Evolutionary conservation across 1,284 basidiomycete species (phyloP), one percentile per base, ranked within the genome.

Genomic region (Trichosporon ovoides): DNA sequence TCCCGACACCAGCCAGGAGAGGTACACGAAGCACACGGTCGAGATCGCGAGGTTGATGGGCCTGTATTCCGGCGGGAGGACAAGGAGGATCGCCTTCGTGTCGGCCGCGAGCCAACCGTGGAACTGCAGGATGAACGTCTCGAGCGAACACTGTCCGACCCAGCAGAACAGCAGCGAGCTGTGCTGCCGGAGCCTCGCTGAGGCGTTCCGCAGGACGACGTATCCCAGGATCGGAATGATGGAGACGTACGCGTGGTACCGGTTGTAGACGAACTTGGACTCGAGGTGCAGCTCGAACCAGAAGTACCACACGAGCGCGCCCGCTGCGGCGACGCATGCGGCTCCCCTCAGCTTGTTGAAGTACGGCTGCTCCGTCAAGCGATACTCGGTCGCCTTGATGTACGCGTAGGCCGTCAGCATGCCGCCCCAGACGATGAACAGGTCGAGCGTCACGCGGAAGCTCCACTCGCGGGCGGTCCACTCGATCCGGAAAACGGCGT

Each of bases 61-160:
- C 46, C 90, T 81, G 82, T 85, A 88, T 6, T 84, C 86, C 19
- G 87, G 86, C 0, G 89, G 89, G 46, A 93, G 78, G 52, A 93
- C 82, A 54, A 91, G 77, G 36, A 94, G 81, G 62, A 93, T 81
- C 18, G 88, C 89, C 71, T 89, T 89, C 18, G 88, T 91, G 70
- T 94, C 91, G 5, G 83, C 88, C 0, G 88, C 90, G 37, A 94
- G 81, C 88, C 90, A 93, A 53, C 91, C 80, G 74, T 94, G 91
- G 77, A 87, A 93, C 72, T 94, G 89, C 63, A 92, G 84, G 69
- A 93, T 87, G 73, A 91, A 92, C 0, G 88, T 87, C 75, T 92
- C 89, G 48, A 92, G 81, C 6, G 87, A 89, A 74, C 87, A 89
- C 69, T 81, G 84, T 40, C 91, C 91, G 57, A 93, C 82, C 74